Evolutionary conservation across 805 yeast genomes (phyloP).

Genomic region (Yarrowia sp.): DNA sequence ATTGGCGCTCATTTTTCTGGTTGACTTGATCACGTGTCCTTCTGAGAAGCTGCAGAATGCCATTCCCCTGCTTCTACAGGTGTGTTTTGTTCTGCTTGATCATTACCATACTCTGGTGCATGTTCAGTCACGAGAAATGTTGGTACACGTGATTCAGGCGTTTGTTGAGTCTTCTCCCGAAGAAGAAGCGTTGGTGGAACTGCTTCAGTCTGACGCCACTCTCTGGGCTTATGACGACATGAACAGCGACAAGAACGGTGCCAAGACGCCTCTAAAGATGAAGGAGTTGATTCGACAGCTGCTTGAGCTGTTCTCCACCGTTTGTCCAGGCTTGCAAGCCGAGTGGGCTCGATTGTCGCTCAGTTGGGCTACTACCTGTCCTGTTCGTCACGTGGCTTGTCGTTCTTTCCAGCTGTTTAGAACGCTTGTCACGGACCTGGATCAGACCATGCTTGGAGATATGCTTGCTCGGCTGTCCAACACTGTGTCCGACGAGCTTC

Average conservation of each 20-base stretch:
- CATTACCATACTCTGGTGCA: constrained; percentile 82
- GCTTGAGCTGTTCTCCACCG: constrained; percentile 49
- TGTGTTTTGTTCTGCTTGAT: constrained; percentile 75
- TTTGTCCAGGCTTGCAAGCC: constrained; percentile 52
- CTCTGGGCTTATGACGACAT: constrained; percentile 88
- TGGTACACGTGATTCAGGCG: constrained; percentile 68
- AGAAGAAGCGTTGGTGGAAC: constrained; percentile 54
- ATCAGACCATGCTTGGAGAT: constrained; percentile 84
- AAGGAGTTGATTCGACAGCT: constrained; percentile 64
- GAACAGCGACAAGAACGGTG: constrained; percentile 69
- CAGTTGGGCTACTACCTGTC: constrained; percentile 95
- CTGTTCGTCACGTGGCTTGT: constrained; percentile 95
- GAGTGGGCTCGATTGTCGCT: constrained; percentile 85
- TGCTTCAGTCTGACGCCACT: constrained; percentile 49
- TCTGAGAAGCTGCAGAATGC: constrained; percentile 57
- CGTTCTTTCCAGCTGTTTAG: constrained; percentile 92
- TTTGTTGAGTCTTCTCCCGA: constrained; percentile 52
- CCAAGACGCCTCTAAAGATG: constrained; percentile 83
- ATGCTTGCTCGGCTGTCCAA: constrained; percentile 91
- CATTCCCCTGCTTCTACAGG: constrained; percentile 73
- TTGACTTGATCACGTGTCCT: constrained; percentile 69
- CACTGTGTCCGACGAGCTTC: constrained; percentile 83
- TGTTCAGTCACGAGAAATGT: constrained; percentile 74
- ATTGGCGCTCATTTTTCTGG: constrained; percentile 76
- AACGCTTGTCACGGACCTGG: constrained; percentile 73